phyloP scores from a whole-genome alignment of 148 eudicot genomes.

The Arbutus unedo region DNA sequence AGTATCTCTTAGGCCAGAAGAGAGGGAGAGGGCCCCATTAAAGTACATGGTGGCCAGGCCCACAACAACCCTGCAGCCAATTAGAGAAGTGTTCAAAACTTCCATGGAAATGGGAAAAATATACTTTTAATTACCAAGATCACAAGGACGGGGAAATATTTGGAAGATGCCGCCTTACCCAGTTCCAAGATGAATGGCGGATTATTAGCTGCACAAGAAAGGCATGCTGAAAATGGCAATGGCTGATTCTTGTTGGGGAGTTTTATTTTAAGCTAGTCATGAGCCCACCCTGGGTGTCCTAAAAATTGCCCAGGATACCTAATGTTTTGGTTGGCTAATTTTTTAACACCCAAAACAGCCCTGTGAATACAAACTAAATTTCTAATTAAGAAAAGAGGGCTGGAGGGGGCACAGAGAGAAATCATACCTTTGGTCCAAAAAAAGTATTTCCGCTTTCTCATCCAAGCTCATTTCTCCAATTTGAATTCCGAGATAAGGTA shows the following conservation, averaged over 20 bases:
- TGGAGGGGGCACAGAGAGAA: neutral
- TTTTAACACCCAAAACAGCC: neutral
- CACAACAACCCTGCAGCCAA: neutral
- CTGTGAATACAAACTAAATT: slow-evolving; percentile 4
- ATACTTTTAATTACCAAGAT: neutral
- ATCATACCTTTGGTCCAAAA: slow-evolving; percentile 69
- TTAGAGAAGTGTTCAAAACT: neutral
- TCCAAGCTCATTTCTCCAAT: slow-evolving; percentile 64
- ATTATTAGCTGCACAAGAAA: neutral
- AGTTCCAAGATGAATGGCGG: neutral
- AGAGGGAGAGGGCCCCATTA: neutral
- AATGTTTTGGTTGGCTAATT: neutral
- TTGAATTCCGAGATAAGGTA: slow-evolving; percentile 66
- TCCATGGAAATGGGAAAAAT: neutral
- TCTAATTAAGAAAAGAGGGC: neutral
- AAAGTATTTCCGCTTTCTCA: slow-evolving; percentile 83
- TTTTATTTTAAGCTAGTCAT: neutral
- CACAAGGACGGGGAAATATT: neutral
- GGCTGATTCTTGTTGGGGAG: neutral
- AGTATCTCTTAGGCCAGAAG: neutral
- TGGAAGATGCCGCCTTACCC: neutral
- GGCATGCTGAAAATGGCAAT: neutral
- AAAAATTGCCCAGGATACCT: neutral
- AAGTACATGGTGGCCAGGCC: neutral
- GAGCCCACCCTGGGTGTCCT: neutral